Base-by-base conservation (phyloP, 495 filamentous ascomycete genomes). In the Aspergillus sparsus region DNA sequence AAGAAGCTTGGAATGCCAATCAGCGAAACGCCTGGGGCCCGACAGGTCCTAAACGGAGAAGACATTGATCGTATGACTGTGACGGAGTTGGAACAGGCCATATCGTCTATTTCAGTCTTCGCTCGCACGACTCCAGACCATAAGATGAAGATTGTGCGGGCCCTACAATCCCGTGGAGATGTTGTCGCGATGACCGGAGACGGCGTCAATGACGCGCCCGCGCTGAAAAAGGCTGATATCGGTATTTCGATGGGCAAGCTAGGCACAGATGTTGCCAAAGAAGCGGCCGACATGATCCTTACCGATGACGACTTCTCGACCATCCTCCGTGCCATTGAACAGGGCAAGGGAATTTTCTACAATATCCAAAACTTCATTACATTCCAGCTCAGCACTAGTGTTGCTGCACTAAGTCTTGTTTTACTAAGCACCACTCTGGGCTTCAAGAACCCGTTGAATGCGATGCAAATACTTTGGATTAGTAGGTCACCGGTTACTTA, bases 391-490 rank as follows among this genome's bases (percentile, higher is more conserved):
- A 97, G 92, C 71, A 98, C 94, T 58, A 96, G 92, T 69, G 93
- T 95, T 37, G 95, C 94, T 63, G 93, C 95, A 33, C 79, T 98
- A 57, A 89, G 89, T 66, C 82, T 98, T 27, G 95, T 98, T 6
- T 82, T 98, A 54, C 69, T 98, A 64, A 95, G 91, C 74, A 97
- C 94, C 31, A 89, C 89, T 59, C 79, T 96, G 60, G 94, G 94
- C 13, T 92, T 95, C 77, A 90, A 89, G 71, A 97, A 93, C 63
- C 94, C 94, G 42, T 79, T 98, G 34, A 98, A 98, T 68, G 91
- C 94, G 36, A 98, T 98, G 93, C 94, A 98, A 76, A 98, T 98
- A 71, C 81, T 98, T 46, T 98, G 94, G 94, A 98, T 98, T 66
- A 98, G 93, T 98, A 77, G 75, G 90, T 84, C 34, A 37, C 18